Conservation (phyloP, 768 basidiomycete genomes). For the Amanita exitialis region DNA sequence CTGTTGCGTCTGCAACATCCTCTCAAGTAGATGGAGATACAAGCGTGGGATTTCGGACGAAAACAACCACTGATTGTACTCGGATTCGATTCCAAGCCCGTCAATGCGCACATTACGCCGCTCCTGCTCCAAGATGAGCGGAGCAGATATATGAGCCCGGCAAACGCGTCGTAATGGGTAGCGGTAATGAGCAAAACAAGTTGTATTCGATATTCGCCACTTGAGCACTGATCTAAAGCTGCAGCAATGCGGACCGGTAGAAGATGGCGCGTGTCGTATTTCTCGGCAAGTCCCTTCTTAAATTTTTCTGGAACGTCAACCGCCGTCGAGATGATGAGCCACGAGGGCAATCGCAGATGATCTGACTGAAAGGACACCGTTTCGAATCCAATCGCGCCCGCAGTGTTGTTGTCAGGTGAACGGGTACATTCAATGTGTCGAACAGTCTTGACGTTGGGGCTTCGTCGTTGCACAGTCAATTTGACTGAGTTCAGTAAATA, state of each 20-base stretch:
- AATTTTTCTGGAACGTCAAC: not conserved
- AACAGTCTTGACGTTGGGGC: not conserved
- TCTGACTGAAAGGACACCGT: not conserved
- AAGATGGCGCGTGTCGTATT: conserved; percentile 15
- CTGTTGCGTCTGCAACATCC: conserved; percentile 7
- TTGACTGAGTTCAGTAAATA: conserved; percentile 28
- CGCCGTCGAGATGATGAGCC: not conserved
- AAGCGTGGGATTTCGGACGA: conserved; percentile 22
- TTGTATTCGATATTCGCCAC: conserved; percentile 8
- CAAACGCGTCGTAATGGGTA: conserved; percentile 27
- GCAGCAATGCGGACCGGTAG: conserved; percentile 24
- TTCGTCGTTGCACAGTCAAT: conserved; percentile 20
- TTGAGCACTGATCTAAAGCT: conserved; percentile 8
- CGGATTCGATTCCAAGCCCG: conserved; percentile 18
- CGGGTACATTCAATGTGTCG: conserved; percentile 19
- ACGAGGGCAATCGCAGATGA: not conserved
- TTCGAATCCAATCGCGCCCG: not conserved
- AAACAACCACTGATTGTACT: conserved; percentile 35
- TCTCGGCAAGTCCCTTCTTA: not conserved
- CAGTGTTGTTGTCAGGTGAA: not conserved
- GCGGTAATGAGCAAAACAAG: conserved; percentile 36
- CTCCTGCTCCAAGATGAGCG: conserved; percentile 37
- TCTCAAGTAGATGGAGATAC: conserved; percentile 29
- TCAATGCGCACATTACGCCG: conserved; percentile 33
- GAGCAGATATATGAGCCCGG: conserved; percentile 37